Percentiles rank a stretch among this genome's conserved stretches.
These are phyloP conservation scores for Sporothrix globosa DNA, from an alignment of 2,329 filamentous ascomycete species.

Conservation along the genomic window DNA sequence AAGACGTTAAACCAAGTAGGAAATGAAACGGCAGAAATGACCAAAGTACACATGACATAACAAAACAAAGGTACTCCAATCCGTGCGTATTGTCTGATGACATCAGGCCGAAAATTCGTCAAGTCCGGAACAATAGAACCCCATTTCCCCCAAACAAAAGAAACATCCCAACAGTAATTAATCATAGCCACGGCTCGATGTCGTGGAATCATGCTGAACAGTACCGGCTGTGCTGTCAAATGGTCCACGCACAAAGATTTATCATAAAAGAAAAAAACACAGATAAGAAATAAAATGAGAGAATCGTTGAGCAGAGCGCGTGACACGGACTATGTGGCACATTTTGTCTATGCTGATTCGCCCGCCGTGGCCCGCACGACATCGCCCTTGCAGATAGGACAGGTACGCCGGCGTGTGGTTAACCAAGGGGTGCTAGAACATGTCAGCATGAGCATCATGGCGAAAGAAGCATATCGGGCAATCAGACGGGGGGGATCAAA, in stretches of 20 bases:
- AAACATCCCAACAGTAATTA: neutral
- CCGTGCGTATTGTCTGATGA: neutral
- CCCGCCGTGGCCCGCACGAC: conserved; percentile 64
- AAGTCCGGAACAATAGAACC: neutral
- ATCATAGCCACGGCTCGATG: neutral
- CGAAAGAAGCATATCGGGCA: neutral
- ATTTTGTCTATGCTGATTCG: conserved; percentile 1
- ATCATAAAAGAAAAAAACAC: neutral
- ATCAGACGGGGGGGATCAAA: neutral
- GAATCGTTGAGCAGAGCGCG: neutral
- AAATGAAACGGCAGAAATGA: neutral
- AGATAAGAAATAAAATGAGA: neutral
- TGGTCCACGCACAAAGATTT: neutral
- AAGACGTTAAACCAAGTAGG: conserved; percentile 19
- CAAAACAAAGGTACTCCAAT: neutral
- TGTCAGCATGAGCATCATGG: conserved; percentile 21
- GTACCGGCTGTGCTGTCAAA: conserved; percentile 15
- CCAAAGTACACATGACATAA: neutral
- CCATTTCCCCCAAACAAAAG: neutral
- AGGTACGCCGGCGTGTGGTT: conserved; percentile 92
- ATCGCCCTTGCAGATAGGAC: conserved; percentile 97
- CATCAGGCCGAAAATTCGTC: conserved; percentile 1
- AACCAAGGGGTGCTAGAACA: conserved; percentile 84
- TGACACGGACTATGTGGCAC: no score
- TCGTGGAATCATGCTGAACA: neutral